Evolutionary conservation across 305 asterid genomes (phyloP).

Genomic region (Fraxinus platypoda): DNA sequence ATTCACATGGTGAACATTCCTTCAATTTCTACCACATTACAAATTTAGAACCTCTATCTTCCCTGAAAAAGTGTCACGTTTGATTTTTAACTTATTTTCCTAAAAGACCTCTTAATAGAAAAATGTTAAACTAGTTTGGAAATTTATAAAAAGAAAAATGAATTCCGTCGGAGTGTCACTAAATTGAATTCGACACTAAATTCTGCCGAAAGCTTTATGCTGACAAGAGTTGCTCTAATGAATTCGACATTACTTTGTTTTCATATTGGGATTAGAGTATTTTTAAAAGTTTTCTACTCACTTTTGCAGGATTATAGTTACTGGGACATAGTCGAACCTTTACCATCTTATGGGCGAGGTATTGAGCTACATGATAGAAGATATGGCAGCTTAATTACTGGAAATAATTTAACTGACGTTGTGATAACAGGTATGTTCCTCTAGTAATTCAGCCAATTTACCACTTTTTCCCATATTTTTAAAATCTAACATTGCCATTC

Average conservation of each 20-base stretch:
- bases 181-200: not conserved
- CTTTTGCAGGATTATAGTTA: conserved; percentile 57
- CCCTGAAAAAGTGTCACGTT: not conserved
- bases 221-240: too few species aligned
- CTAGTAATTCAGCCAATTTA: not conserved
- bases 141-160: not conserved
- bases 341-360: conserved; percentile 49
- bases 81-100: not conserved
- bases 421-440: conserved; percentile 69
- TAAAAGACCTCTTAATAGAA: not conserved
- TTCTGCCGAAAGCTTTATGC: not conserved
- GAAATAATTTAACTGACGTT: conserved; percentile 79
- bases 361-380: conserved; percentile 73
- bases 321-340: conserved; percentile 76
- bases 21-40: not conserved
- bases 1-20: not conserved
- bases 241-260: not conserved
- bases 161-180: not conserved
- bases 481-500: not conserved
- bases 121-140: not conserved
- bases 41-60: not conserved
- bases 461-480: not conserved
- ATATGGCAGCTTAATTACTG: conserved; percentile 80
- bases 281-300: not conserved
- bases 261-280: not conserved